Evolutionary conservation across 306 rosid species (phyloP).

Genomic region (Castanea sativa): DNA sequence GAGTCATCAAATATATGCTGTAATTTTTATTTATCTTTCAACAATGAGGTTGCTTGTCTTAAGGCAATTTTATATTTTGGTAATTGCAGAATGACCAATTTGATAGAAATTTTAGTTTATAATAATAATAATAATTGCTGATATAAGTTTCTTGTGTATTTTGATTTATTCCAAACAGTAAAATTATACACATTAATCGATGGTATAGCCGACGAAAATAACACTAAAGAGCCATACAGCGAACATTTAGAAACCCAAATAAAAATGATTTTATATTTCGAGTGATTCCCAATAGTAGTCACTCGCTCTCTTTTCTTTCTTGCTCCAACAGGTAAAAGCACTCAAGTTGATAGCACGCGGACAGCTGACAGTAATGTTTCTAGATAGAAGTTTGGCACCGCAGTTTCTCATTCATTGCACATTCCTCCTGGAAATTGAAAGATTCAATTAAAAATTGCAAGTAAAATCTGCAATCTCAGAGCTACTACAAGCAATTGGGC

Average conservation of each 20-base stretch:
- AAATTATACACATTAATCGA: not conserved
- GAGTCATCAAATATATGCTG: no score
- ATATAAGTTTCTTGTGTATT: not conserved
- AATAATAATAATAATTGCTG: not conserved
- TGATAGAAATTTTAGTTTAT: no score
- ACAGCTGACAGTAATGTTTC: conserved; percentile 24
- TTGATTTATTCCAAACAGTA: not conserved
- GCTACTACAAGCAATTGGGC: conserved; percentile 2
- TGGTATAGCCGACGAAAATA: not conserved
- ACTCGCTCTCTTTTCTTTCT: not conserved
- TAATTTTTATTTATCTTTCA: no score
- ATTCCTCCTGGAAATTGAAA: conserved; percentile 61
- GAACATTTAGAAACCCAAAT: not conserved
- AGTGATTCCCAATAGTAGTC: not conserved
- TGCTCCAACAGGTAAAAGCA: not conserved
- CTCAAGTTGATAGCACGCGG: not conserved
- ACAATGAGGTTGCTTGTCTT: no score
- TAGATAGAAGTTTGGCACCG: conserved; percentile 28
- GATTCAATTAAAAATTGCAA: conserved; percentile 1
- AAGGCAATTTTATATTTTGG: no score
- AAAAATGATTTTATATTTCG: no score
- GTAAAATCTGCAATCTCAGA: conserved; percentile 12
- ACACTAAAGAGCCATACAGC: not conserved
- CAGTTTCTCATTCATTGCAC: conserved; percentile 51
- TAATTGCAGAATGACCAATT: no score